Conservation (phyloP, 1,284 basidiomycete genomes). For the Leccinum pallidistipes region DNA sequence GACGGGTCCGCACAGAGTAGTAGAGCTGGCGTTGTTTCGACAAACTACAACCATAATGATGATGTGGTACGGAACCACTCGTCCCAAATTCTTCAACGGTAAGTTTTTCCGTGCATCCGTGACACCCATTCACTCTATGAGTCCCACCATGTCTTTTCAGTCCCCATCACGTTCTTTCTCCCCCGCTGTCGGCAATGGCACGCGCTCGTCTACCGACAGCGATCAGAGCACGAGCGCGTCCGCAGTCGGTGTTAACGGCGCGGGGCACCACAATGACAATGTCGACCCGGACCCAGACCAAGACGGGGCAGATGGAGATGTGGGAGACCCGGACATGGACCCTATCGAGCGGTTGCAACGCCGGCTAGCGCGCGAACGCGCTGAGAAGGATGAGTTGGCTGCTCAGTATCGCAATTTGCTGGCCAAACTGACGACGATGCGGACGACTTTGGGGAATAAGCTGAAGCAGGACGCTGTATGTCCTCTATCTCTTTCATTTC, state of each 20-base stretch:
- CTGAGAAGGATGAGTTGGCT: conserved; percentile 85
- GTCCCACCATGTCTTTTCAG: conserved; percentile 15
- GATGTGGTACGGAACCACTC: no score
- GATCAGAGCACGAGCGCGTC: conserved; percentile 16
- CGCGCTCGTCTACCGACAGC: conserved; percentile 31
- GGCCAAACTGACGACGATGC: conserved; percentile 90
- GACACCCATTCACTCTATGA: no score
- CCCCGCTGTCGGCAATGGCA: conserved; percentile 19
- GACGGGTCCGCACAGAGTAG: not conserved
- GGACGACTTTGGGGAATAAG: conserved; percentile 91
- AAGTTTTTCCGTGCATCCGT: no score
- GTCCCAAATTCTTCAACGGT: no score
- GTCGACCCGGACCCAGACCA: conserved; percentile 4
- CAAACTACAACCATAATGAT: not conserved
- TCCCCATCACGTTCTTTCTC: conserved; percentile 25
- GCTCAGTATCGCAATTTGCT: conserved; percentile 87
- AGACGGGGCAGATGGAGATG: conserved; percentile 10
- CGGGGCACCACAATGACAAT: conserved; percentile 17
- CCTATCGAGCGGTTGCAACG: conserved; percentile 50
- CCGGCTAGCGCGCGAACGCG: conserved; percentile 59
- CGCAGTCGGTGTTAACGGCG: conserved; percentile 12
- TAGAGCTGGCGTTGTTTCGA: not conserved
- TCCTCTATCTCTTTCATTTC: conserved; percentile 18
- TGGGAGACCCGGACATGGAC: conserved; percentile 31
- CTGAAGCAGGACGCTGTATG: conserved; percentile 94